Conservation (phyloP, 1,284 basidiomycete species). For the Ustilago loliicola region DNA sequence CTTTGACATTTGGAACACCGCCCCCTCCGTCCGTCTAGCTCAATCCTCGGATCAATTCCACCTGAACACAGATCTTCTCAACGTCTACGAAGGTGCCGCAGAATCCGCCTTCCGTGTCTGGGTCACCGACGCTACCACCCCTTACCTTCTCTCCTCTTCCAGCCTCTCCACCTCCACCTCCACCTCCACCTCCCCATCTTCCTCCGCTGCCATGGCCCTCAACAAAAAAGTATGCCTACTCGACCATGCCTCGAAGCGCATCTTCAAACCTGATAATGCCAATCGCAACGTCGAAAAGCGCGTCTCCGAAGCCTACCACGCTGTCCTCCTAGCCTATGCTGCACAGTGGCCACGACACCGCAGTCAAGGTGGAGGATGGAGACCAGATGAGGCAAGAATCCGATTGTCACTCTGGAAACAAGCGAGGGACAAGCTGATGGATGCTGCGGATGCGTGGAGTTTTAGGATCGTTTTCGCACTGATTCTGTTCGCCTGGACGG, state of each 20-base stretch:
- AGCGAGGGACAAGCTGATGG: conserved; percentile 49
- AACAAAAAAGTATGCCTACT: conserved; percentile 44
- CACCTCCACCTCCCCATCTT: conserved; percentile 13
- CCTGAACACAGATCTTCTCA: conserved; percentile 40
- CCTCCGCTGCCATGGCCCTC: conserved; percentile 32
- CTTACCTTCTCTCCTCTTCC: conserved; percentile 32
- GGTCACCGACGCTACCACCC: conserved; percentile 44
- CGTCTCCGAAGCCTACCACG: conserved; percentile 42
- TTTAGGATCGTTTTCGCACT: conserved; percentile 49
- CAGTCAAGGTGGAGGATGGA: conserved; percentile 14
- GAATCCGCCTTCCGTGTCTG: conserved; percentile 43
- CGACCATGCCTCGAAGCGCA: conserved; percentile 38
- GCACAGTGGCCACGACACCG: conserved; percentile 45
- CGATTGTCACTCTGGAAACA: conserved; percentile 42
- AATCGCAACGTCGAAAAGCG: conserved; percentile 40
- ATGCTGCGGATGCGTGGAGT: conserved; percentile 40
- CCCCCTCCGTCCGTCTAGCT: conserved; percentile 32
- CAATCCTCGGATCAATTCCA: conserved; percentile 32
- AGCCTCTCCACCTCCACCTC: conserved; percentile 13
- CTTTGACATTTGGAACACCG: conserved; percentile 43
- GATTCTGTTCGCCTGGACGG: conserved; percentile 52
- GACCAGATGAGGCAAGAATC: conserved; percentile 37
- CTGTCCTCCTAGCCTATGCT: conserved; percentile 42
- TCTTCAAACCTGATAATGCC: conserved; percentile 32
- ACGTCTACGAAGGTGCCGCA: conserved; percentile 43